phyloP scores from a whole-genome alignment of 75 land plant species.

The Adiantum capillusveneris region DNA sequence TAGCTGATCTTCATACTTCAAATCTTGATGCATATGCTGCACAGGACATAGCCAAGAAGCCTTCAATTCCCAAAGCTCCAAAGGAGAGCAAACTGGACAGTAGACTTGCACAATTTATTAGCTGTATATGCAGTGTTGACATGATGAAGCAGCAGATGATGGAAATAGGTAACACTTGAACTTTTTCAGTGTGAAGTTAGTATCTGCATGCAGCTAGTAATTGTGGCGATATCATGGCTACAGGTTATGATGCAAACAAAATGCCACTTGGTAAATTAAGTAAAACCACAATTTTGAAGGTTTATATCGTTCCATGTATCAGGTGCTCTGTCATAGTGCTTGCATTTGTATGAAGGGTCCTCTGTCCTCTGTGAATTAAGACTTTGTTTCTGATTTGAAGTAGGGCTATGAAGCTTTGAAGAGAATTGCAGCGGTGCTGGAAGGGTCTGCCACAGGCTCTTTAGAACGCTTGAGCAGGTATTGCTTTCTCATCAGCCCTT shows the following conservation, averaged over 20 bases:
- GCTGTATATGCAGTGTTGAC: conserved; percentile 70
- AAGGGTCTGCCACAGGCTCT: conserved; percentile 23
- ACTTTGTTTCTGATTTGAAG: neutral
- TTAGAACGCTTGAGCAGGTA: conserved; percentile 78
- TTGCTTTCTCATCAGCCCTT: neutral
- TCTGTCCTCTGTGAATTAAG: neutral
- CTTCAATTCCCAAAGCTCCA: conserved; percentile 9
- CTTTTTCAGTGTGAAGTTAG: neutral
- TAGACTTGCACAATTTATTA: conserved; percentile 61
- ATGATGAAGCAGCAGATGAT: conserved; percentile 98
- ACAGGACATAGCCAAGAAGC: neutral
- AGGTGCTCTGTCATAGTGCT: no score
- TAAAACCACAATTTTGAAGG: conserved; percentile 92
- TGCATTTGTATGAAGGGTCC: neutral
- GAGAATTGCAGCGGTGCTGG: conserved; percentile 65
- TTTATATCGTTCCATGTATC: conserved; percentile 6
- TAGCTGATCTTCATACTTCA: no score
- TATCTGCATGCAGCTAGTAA: neutral
- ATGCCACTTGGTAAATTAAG: conserved; percentile 96
- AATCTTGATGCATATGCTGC: no score
- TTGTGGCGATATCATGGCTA: conserved; percentile 1
- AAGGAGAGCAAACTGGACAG: conserved; percentile 55
- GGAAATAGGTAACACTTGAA: conserved; percentile 59
- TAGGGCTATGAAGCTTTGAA: conserved; percentile 92
- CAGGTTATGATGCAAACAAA: conserved; percentile 89